Conservation (phyloP, 176 grass and related monocot species). For the Raddia guianensis region DNA sequence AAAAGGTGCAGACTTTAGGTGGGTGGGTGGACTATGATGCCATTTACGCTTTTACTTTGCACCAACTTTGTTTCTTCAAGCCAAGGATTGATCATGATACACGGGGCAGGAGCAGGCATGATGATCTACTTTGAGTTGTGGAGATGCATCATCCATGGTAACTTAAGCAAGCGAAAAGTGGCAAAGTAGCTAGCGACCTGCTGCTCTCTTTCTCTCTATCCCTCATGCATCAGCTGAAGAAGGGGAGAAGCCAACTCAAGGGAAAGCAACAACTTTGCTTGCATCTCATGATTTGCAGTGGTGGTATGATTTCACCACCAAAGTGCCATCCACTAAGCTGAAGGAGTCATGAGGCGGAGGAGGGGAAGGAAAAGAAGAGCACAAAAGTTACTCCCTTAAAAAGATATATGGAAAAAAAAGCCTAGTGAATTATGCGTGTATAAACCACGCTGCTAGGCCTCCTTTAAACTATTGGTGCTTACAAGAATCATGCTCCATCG, state of each 20-base stretch:
- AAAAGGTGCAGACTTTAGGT: conserved; percentile 52
- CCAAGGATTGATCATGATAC: conserved; percentile 45
- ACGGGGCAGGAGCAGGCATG: conserved; percentile 42
- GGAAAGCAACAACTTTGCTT: conserved; percentile 43
- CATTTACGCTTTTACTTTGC: conserved; percentile 62
- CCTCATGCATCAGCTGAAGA: background rate
- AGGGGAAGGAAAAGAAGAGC: background rate
- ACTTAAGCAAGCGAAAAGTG: conserved; percentile 54
- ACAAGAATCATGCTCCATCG: conserved; percentile 39
- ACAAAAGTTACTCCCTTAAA: conserved; percentile 33
- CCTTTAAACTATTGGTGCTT: conserved; percentile 56
- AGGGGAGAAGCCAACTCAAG: background rate
- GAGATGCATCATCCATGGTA: conserved; percentile 50
- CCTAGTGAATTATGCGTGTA: conserved; percentile 65
- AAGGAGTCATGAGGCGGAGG: conserved; percentile 23
- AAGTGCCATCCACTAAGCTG: conserved; percentile 60
- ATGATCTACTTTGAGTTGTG: conserved; percentile 47
- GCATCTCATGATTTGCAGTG: conserved; percentile 38
- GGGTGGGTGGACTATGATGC: conserved; percentile 56
- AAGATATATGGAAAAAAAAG: conserved; percentile 22
- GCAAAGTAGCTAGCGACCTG: background rate
- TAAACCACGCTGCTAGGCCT: conserved; percentile 51
- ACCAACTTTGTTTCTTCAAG: conserved; percentile 72
- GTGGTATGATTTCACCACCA: conserved; percentile 61
- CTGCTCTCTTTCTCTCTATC: background rate